Percentiles rank a stretch among this genome's conserved stretches.
Evolutionary conservation across 257 asterid genomes (phyloP).

Genomic region (Cruciata laevipes): DNA sequence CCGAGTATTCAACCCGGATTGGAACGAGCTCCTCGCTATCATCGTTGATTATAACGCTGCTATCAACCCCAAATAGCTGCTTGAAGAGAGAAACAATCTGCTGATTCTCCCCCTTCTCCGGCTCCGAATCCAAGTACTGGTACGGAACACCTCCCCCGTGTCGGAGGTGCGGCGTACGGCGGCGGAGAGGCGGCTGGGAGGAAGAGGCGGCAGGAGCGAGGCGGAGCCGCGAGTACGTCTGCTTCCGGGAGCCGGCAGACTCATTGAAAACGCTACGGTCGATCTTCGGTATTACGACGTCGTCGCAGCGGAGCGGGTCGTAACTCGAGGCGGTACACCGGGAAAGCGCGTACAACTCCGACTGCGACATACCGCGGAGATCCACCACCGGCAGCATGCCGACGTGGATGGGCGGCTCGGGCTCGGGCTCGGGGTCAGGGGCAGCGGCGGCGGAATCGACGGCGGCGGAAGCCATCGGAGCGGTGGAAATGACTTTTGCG

Average conservation of each 20-base stretch:
- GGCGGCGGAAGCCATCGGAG: constrained; percentile 32
- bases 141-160: constrained; percentile 21
- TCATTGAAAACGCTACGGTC: constrained; percentile 89
- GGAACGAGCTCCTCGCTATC: constrained; percentile 35
- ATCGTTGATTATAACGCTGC: constrained; percentile 11
- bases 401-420: constrained; percentile 32
- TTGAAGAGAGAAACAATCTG: constrained; percentile 51
- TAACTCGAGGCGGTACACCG: constrained; percentile 47
- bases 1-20: constrained; percentile 40
- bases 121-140: constrained; percentile 27
- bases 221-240: constrained; percentile 81
- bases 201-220: constrained; percentile 43
- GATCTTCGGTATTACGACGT: constrained; percentile 61
- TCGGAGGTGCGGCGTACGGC: constrained; percentile 70
- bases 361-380: constrained; percentile 61
- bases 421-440: constrained; percentile 12
- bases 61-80: constrained; percentile 36
- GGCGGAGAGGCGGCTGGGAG: constrained; percentile 36
- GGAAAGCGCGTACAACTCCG: constrained; percentile 69
- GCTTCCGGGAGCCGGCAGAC: constrained; percentile 81
- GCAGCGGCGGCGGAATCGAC: constrained; percentile 17
- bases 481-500: background rate
- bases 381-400: constrained; percentile 55
- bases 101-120: constrained; percentile 36
- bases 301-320: constrained; percentile 51